A percentile compares a stretch with the other conserved stretches of the same genome.
Evolutionary conservation across 148 eudicot genomes (phyloP).

Genomic region (Agrostemma githago): DNA sequence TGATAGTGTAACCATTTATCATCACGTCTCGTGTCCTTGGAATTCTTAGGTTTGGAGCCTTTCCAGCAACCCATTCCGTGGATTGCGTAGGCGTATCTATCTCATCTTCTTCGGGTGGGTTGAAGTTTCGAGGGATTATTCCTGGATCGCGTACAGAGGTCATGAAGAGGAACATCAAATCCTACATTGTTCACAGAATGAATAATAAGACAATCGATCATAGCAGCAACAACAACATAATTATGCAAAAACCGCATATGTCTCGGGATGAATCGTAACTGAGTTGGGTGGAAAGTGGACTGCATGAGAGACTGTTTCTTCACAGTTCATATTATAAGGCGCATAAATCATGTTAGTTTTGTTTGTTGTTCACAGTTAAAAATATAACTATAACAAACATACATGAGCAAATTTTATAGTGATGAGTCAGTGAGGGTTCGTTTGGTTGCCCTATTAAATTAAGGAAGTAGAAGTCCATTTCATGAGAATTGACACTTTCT

Average conservation of each 20-base stretch:
- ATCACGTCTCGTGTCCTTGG: slow-evolving; percentile 70
- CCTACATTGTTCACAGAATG: slow-evolving; percentile 38
- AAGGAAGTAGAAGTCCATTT: too few species aligned
- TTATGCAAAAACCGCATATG: background rate
- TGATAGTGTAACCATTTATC: slow-evolving; percentile 61
- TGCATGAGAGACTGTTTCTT: too few species aligned
- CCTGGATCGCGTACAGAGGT: slow-evolving; percentile 84
- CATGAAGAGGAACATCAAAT: slow-evolving; percentile 57
- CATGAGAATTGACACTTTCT: too few species aligned
- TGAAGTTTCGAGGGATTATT: slow-evolving; percentile 59
- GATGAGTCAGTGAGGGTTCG: too few species aligned
- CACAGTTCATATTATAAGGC: too few species aligned
- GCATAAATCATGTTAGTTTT: too few species aligned
- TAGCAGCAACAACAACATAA: background rate
- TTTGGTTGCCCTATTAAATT: too few species aligned
- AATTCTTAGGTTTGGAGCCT: slow-evolving; percentile 37
- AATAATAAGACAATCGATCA: background rate
- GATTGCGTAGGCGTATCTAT: slow-evolving; percentile 31
- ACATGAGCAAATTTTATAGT: too few species aligned
- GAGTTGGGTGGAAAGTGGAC: too few species aligned
- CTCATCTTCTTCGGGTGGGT: slow-evolving; percentile 43
- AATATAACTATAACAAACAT: too few species aligned
- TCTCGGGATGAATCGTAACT: background rate
- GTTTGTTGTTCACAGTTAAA: too few species aligned
- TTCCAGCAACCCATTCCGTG: slow-evolving; percentile 48